Evolutionary conservation across 2,329 filamentous ascomycete genomes (phyloP), one percentile per base, ranked within the genome.

Genomic region (Fusarium sp.): DNA sequence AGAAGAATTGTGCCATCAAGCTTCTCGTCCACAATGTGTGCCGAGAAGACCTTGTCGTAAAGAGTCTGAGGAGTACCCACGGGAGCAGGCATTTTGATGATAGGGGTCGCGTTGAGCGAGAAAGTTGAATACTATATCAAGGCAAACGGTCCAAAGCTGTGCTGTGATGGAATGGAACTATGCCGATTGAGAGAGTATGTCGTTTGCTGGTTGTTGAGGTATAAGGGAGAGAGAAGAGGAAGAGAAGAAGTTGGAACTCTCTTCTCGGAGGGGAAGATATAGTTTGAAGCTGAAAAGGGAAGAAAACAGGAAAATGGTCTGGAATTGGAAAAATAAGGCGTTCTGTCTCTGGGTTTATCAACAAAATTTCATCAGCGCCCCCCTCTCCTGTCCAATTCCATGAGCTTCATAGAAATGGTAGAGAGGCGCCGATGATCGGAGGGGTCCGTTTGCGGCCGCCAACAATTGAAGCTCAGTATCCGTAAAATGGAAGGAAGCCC

Each of bases 11-110:
- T 98, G 82, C 95, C 95, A 83, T 98, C 95, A 59, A 94, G 89
- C 87, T 94, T 93, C 88, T 97, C 92, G 78, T 98, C 93, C 78
- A 99, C 94, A 77, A 98, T 91, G 81, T 99, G 96, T 84, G 91
- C 91, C 76, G 93, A 89, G 77, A 98, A 92, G 82, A 98, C 94
- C 90, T 98, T 98, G 87, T 98, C 95, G 84, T 98, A 98, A 78
- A 98, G 87, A 75, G 94, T 97, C 82, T 91, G 91, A 58, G 93
- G 93, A 71, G 86, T 87, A 80, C 86, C 85, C 74, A 91, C 90
- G 75, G 88, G 88, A 78, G 86, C 88, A 79, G 94, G 94, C 94
- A 97, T 97, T 76, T 80, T 89, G 85, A 76, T 56, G 60, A 32
- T 65, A 52, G 48, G 22, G 37, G 49, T 51, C 57, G 56, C 62